Evolutionary conservation across 345 rosid species (phyloP).

Genomic region (Salix udensis): DNA sequence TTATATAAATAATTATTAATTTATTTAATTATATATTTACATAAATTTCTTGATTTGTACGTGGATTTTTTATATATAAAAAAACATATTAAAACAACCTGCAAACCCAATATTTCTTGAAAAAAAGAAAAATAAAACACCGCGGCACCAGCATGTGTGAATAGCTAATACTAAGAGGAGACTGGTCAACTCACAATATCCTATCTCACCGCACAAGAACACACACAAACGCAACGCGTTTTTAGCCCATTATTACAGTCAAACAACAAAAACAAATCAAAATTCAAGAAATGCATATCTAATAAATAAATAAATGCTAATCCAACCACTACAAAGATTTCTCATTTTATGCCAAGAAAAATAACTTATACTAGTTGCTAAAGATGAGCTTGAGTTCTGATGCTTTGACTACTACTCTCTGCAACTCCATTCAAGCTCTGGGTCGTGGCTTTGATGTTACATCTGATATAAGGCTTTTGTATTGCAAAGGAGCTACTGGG

Average conservation of each 20-base stretch:
- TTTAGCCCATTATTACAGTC: constrained; percentile 36
- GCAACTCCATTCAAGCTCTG: constrained; percentile 84
- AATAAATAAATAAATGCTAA: neutral
- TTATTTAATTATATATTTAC: no score
- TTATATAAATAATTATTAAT: no score
- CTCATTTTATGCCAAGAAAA: constrained; percentile 17
- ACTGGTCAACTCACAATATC: constrained; percentile 55
- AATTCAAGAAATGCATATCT: neutral
- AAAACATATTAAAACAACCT: no score
- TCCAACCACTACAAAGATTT: neutral
- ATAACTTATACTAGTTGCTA: constrained; percentile 11
- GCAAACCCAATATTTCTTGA: no score
- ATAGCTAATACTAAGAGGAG: constrained; percentile 9
- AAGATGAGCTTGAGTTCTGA: constrained; percentile 35
- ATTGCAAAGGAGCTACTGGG: constrained; percentile 91
- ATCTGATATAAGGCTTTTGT: constrained; percentile 84
- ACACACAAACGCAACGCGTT: constrained; percentile 40
- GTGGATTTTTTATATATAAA: no score
- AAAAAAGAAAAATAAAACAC: no score
- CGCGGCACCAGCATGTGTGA: no score
- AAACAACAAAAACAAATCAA: constrained; percentile 11
- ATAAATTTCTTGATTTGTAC: no score
- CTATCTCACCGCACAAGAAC: neutral
- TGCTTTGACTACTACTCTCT: constrained; percentile 69
- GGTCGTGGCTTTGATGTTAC: constrained; percentile 72